A percentile compares a stretch with the other conserved stretches of the same genome.
Evolutionary conservation across 495 filamentous ascomycete genomes (phyloP).

Genomic region (Penicillium mononematosum): DNA sequence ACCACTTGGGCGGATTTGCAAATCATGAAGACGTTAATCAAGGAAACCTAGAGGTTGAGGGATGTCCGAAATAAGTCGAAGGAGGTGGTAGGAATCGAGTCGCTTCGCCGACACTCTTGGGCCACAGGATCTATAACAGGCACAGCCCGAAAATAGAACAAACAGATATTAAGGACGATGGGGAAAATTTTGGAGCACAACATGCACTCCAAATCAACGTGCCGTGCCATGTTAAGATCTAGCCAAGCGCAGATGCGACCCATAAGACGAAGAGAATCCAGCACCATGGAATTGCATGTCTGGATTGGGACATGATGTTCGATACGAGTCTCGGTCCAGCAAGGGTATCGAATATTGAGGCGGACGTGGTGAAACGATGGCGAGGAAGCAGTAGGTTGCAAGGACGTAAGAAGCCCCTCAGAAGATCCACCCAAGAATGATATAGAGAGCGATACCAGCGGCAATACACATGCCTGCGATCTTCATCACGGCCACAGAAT

Average conservation of each 20-base stretch:
- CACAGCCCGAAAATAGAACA: not conserved
- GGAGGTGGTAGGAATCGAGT: not conserved
- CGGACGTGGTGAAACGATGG: not conserved
- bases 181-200: not conserved
- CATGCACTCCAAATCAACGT: not conserved
- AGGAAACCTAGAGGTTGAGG: not conserved
- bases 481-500: constrained; percentile 87
- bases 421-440: constrained; percentile 66
- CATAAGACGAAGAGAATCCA: not conserved
- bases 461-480: constrained; percentile 79
- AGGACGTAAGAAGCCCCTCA: constrained; percentile 27
- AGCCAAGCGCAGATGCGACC: not conserved
- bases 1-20: constrained; percentile 5
- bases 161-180: not conserved
- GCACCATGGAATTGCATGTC: not conserved
- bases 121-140: not conserved
- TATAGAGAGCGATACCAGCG: constrained; percentile 71
- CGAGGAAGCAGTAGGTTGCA: not conserved
- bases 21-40: constrained; percentile 17
- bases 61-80: not conserved
- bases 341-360: constrained; percentile 16
- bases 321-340: constrained; percentile 23
- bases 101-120: not conserved
- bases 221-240: not conserved
- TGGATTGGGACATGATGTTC: not conserved